phyloP scores from a whole-genome alignment of 2,329 filamentous ascomycete genomes.

The Pseudogymnoascus sp. region DNA sequence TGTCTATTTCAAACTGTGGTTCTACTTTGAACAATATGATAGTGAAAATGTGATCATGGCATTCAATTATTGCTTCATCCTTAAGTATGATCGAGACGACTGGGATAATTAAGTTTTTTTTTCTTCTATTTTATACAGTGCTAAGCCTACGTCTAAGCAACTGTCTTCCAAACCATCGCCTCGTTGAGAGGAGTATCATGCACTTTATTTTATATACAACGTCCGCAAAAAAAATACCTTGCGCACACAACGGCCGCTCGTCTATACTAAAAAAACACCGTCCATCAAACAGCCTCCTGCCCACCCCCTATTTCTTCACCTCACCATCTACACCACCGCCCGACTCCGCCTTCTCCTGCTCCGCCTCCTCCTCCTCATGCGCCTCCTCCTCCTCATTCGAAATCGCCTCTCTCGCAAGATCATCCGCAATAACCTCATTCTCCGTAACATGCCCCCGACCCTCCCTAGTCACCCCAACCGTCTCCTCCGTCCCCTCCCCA shows the following conservation, averaged over 20 bases:
- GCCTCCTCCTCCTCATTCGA: constrained; percentile 1
- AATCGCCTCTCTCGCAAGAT: constrained; percentile 16
- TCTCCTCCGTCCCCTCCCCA: constrained; percentile 51
- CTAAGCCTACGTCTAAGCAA: background rate
- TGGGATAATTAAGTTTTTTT: constrained; percentile 7
- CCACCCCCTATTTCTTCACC: background rate
- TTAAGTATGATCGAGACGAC: background rate
- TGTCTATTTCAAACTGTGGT: background rate
- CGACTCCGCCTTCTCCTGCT: background rate
- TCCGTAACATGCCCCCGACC: constrained; percentile 24
- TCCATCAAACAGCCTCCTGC: background rate
- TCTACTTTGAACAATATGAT: background rate
- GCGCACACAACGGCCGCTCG: background rate
- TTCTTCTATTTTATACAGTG: background rate
- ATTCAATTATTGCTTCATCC: background rate
- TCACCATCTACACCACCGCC: background rate
- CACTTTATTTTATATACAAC: constrained; percentile 1
- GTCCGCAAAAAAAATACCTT: background rate
- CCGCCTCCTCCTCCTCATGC: constrained; percentile 18
- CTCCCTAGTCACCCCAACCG: constrained; percentile 14
- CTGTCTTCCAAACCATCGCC: background rate
- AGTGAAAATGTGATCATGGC: background rate
- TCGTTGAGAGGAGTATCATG: background rate
- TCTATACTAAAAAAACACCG: constrained; percentile 2
- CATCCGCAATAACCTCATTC: constrained; percentile 23